These are phyloP conservation scores for Pichiaceae sp. DNA, from an alignment of 1,139 yeast genomes.

Conservation along the genomic window DNA sequence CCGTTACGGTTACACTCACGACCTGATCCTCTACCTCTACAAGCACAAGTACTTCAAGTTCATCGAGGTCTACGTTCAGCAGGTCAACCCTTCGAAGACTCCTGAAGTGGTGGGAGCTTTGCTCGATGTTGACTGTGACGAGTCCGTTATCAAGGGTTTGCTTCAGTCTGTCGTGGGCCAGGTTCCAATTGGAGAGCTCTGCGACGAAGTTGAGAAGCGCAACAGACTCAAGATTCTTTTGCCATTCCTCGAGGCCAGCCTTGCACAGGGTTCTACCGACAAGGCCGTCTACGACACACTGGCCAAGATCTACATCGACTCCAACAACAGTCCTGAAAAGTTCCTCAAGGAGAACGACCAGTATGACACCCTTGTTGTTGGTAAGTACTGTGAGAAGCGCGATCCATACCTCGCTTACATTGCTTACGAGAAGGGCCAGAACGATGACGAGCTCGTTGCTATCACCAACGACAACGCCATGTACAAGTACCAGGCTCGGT, in stretches of 20 bases:
- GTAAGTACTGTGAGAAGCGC: slow-evolving; percentile 97
- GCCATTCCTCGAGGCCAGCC: slow-evolving; percentile 87
- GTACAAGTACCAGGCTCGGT: slow-evolving; percentile 98
- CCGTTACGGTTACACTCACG: slow-evolving; percentile 86
- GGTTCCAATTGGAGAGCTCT: slow-evolving; percentile 85
- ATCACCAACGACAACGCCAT: slow-evolving; percentile 95
- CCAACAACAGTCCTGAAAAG: slow-evolving; percentile 95
- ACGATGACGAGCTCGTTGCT: slow-evolving; percentile 79
- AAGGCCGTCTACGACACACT: slow-evolving; percentile 89
- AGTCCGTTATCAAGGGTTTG: slow-evolving; percentile 71
- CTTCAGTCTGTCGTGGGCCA: slow-evolving; percentile 86
- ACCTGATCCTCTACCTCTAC: slow-evolving; percentile 84
- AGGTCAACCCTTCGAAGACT: slow-evolving; percentile 90
- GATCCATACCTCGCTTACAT: slow-evolving; percentile 97
- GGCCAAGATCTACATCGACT: slow-evolving; percentile 96
- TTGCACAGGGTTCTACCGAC: slow-evolving; percentile 82
- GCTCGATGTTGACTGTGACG: slow-evolving; percentile 96
- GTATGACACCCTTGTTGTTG: slow-evolving; percentile 89
- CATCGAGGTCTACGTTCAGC: slow-evolving; percentile 95
- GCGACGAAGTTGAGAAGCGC: slow-evolving; percentile 92
- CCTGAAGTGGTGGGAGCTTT: slow-evolving; percentile 96
- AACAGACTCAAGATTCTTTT: slow-evolving; percentile 84
- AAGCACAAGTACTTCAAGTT: slow-evolving; percentile 93
- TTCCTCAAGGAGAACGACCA: slow-evolving; percentile 84
- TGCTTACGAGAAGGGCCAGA: slow-evolving; percentile 91